Evolutionary conservation across 2,329 filamentous ascomycete species (phyloP).

Genomic region (Rhynchosporium secalis): DNA sequence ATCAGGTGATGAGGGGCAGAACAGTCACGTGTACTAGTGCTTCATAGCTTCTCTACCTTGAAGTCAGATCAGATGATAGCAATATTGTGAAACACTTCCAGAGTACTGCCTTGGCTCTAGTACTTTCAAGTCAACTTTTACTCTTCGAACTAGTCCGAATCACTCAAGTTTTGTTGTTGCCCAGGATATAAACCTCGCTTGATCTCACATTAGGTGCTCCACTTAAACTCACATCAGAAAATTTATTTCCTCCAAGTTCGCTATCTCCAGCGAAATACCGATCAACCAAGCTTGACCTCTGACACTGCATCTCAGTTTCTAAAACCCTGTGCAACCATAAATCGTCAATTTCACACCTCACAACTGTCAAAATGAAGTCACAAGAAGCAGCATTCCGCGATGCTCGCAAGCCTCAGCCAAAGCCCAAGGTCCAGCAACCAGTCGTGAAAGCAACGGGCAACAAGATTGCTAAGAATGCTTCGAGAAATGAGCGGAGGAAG

Average conservation of each 20-base stretch:
- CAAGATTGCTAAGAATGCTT: slow-evolving; percentile 11
- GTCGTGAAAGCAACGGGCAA: slow-evolving; percentile 5
- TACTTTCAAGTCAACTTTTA: neutral
- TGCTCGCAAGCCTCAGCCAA: slow-evolving; percentile 8
- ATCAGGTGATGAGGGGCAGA: neutral
- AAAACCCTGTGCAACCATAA: neutral
- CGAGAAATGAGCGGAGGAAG: slow-evolving; percentile 9
- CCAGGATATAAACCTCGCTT: neutral
- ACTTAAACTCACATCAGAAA: slow-evolving; percentile 9
- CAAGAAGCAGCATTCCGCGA: slow-evolving; percentile 9
- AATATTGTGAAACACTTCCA: too few relatives aligned
- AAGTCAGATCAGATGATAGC: too few relatives aligned
- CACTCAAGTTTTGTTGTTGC: neutral
- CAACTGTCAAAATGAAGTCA: slow-evolving; percentile 2
- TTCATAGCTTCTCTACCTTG: neutral
- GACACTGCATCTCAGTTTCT: neutral
- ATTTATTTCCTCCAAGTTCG: neutral
- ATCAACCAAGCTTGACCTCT: neutral
- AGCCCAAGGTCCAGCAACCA: slow-evolving; percentile 2
- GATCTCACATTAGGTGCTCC: neutral
- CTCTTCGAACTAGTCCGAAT: neutral
- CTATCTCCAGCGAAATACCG: neutral
- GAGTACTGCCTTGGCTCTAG: too few relatives aligned
- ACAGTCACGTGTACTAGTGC: neutral
- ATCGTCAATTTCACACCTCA: neutral